These are phyloP conservation scores for Colletotrichum filicis DNA, from an alignment of 2,329 filamentous ascomycete species.

Conservation along the genomic window DNA sequence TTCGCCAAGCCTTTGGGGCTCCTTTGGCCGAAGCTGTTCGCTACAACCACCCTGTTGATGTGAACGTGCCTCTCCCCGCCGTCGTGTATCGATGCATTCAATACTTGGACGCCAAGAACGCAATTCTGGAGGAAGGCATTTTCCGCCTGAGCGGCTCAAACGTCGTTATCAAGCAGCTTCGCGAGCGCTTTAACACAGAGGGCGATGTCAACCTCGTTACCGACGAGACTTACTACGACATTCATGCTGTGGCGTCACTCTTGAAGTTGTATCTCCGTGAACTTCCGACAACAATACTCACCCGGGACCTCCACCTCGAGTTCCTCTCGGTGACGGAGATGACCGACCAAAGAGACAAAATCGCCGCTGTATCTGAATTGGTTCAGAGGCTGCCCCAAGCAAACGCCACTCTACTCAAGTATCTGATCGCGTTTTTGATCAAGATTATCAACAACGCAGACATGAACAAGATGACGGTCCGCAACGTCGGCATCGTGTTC, in stretches of 20 bases:
- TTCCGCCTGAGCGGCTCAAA: conserved; percentile 98
- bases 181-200: conserved; percentile 93
- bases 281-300: conserved; percentile 89
- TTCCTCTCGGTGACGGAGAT: conserved; percentile 89
- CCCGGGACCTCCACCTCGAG: conserved; percentile 87
- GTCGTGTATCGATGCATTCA: conserved; percentile 97
- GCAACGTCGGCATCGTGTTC: conserved; percentile 98
- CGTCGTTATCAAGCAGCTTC: conserved; percentile 88
- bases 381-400: conserved; percentile 82
- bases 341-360: conserved; percentile 78
- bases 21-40: conserved; percentile 88
- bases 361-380: conserved; percentile 79
- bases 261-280: conserved; percentile 95
- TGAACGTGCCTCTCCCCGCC: conserved; percentile 82
- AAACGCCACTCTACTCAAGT: conserved; percentile 84
- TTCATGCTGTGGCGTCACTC: conserved; percentile 93
- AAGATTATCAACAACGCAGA: conserved; percentile 91
- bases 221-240: conserved; percentile 90
- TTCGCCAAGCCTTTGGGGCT: conserved; percentile 84
- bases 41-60: conserved; percentile 77
- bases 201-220: conserved; percentile 88
- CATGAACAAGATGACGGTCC: conserved; percentile 97
- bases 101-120: conserved; percentile 86
- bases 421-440: conserved; percentile 88
- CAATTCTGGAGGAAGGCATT: conserved; percentile 89